phyloP scores from a whole-genome alignment of 768 basidiomycete genomes.

The Boletus bicolor region DNA sequence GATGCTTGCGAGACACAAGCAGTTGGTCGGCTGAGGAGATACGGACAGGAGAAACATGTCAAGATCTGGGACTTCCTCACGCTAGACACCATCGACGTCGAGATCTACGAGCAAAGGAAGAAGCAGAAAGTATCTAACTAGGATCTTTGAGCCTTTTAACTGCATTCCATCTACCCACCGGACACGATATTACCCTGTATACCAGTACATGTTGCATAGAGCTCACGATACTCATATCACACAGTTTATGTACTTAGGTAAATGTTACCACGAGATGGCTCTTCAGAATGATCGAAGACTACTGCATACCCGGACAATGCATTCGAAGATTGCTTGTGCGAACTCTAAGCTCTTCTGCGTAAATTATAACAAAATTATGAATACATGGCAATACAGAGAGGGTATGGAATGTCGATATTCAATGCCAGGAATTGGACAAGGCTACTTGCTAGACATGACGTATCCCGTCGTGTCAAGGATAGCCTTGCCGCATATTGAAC shows the following conservation, averaged over 20 bases:
- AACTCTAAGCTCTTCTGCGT: background rate
- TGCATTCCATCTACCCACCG: slow-evolving; percentile 2
- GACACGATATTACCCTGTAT: slow-evolving; percentile 14
- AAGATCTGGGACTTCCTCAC: slow-evolving; percentile 82
- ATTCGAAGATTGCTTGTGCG: background rate
- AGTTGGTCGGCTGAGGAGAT: slow-evolving; percentile 79
- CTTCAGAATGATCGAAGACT: background rate
- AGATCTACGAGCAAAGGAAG: slow-evolving; percentile 62
- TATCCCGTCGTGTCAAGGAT: slow-evolving; percentile 83
- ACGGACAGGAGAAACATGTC: slow-evolving; percentile 78
- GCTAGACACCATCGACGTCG: slow-evolving; percentile 83
- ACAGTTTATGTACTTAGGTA: background rate
- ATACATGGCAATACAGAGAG: slow-evolving; percentile 16
- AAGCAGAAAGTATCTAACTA: slow-evolving; percentile 29
- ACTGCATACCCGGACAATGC: no score
- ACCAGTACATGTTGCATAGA: background rate
- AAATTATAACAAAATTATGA: slow-evolving; percentile 13
- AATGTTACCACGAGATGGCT: background rate
- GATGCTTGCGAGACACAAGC: slow-evolving; percentile 81
- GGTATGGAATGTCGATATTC: slow-evolving; percentile 17
- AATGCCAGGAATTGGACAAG: background rate
- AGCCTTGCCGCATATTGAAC: slow-evolving; percentile 84
- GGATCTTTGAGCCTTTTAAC: slow-evolving; percentile 2
- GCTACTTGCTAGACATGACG: slow-evolving; percentile 78
- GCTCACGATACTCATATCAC: background rate